A percentile compares a stretch with the other conserved stretches of the same genome.
Conservation (phyloP, 192 early-diverging fungal species). For the Coemansia sp. region DNA sequence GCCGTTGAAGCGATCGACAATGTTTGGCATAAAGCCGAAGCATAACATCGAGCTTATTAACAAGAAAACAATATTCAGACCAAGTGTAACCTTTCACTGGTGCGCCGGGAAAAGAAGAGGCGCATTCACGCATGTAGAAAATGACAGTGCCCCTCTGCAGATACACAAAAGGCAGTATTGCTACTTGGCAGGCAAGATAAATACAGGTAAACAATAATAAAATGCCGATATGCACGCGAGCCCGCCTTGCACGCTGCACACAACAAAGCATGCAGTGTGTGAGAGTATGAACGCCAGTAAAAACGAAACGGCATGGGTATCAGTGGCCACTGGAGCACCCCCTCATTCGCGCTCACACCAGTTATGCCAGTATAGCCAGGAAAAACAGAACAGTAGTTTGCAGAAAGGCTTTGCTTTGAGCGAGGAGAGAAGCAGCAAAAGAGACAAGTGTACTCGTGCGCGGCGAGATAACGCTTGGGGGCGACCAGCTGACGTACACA, state of each 20-base stretch:
- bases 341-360: neutral
- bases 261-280: neutral
- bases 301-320: neutral
- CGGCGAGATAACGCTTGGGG: neutral
- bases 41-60: neutral
- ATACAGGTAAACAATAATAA: neutral
- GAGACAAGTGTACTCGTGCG: neutral
- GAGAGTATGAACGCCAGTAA: conserved; percentile 1
- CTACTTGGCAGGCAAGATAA: neutral
- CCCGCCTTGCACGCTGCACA: neutral
- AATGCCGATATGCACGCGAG: neutral
- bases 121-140: neutral
- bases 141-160: neutral
- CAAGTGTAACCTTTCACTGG: neutral
- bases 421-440: neutral
- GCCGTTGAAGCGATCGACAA: neutral
- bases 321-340: too few relatives aligned
- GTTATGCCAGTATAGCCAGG: conserved; percentile 12
- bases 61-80: neutral
- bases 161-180: neutral
- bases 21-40: neutral
- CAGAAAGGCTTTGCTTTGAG: neutral
- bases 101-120: neutral
- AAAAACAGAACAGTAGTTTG: neutral
- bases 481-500: neutral